Evolutionary conservation across 2,329 filamentous ascomycete species (phyloP), one percentile per base, ranked within the genome.

Genomic region (Colletotrichum sansevieriae): DNA sequence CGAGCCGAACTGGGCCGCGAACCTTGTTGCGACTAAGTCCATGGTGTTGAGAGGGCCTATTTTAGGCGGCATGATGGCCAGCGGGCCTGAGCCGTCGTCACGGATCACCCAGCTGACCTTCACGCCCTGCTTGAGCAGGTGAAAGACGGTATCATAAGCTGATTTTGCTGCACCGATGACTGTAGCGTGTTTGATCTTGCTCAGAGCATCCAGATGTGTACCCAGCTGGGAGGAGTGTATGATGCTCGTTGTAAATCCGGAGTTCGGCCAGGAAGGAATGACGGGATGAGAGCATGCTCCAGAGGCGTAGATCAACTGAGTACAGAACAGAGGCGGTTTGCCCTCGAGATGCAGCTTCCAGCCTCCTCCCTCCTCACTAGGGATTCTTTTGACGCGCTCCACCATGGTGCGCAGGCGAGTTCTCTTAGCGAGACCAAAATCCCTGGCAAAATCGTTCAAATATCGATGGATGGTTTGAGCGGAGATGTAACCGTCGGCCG

Each of bases 81-180:
- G 33, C 0, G 78, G 76, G 0, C 78, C 78, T 9, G 74, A 67
- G 2, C 74, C 74, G n/a, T 72, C 71, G 3, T 72, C 57, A 11
- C 78, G 76, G 55, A 80, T 79, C 4, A 79, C 63, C 78, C 77
- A 80, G 20, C 72, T 54, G 5, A 80, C 77, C 54, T 74, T 69
- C 58, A 76, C 76, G 0, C 77, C 78, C 2, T 63, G 44, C 10
- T 71, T 73, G 2, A 78, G 68, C 1, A 79, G 72, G 10, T 76
- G 68, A 58, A 72, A 78, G 35, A 79, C 77, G 2, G 76, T 70
- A 58, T 80, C 78, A 63, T 75, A 79, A 2, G 77, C 72, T 3
- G 77, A 79, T 69, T 80, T 79, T 3, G 78, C 73, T 1, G 71
- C 76, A 6, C 78, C 78, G 3, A 78, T 65, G 3, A 80, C 78